phyloP scores from a whole-genome alignment of 805 yeast species.

The Pichia sporocuriosa region DNA sequence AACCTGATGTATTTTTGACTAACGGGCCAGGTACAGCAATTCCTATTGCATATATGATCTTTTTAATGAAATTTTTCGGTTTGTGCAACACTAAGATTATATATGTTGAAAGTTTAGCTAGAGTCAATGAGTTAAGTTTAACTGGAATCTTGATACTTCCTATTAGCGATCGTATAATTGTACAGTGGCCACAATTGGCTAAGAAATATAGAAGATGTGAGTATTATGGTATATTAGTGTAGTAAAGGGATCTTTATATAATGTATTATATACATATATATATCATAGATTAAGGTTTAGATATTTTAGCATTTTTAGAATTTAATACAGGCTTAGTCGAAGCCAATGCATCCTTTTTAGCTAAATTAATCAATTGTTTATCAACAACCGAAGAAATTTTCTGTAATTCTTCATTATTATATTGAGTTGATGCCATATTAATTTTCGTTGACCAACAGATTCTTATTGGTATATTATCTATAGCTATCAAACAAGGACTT shows the following conservation, averaged over 20 bases:
- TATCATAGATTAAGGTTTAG: neutral
- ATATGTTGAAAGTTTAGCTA: conserved; percentile 81
- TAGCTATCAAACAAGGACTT: conserved; percentile 29
- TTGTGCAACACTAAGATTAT: conserved; percentile 49
- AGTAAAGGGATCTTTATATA: neutral
- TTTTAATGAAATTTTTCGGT: conserved; percentile 43
- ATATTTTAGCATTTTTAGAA: neutral
- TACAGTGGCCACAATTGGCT: conserved; percentile 77
- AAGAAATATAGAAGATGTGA: conserved; percentile 52
- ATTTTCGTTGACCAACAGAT: conserved; percentile 49
- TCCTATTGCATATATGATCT: conserved; percentile 55
- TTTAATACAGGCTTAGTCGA: neutral
- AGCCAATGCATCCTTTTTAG: conserved; percentile 33
- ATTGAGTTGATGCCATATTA: conserved; percentile 31
- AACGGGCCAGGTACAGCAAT: conserved; percentile 86
- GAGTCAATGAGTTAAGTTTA: conserved; percentile 68
- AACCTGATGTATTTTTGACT: conserved; percentile 32
- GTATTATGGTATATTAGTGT: conserved; percentile 72
- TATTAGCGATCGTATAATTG: conserved; percentile 69
- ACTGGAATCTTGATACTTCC: conserved; percentile 70
- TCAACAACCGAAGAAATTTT: conserved; percentile 45
- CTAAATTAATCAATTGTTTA: conserved; percentile 47
- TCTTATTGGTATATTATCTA: conserved; percentile 40
- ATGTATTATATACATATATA: neutral
- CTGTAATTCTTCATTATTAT: conserved; percentile 36